These are phyloP conservation scores for Theileria parva DNA, from an alignment of 169 alveolate genomes.

Conservation along the genomic window DNA sequence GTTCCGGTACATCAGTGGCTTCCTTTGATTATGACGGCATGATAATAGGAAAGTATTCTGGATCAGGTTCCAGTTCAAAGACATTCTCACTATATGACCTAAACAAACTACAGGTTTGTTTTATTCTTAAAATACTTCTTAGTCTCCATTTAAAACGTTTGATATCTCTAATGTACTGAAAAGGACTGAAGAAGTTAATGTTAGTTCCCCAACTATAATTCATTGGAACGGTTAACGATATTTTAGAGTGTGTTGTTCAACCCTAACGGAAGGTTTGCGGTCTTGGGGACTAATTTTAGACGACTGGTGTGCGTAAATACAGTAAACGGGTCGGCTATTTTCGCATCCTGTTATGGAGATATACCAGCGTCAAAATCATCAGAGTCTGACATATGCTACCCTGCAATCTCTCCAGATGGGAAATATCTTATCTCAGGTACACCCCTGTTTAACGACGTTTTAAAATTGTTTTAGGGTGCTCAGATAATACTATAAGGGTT, in stretches of 20 bases:
- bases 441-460: neutral
- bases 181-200: slow-evolving; percentile 50
- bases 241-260: slow-evolving; percentile 49
- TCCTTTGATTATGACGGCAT: slow-evolving; percentile 49
- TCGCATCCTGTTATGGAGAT: slow-evolving; percentile 57
- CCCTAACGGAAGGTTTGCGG: slow-evolving; percentile 53
- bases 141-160: slow-evolving; percentile 57
- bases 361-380: slow-evolving; percentile 8
- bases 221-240: neutral
- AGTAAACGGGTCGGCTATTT: slow-evolving; percentile 36
- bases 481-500: slow-evolving; percentile 25
- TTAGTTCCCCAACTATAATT: neutral
- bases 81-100: slow-evolving; percentile 43
- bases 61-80: slow-evolving; percentile 11
- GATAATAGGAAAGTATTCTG: slow-evolving; percentile 33
- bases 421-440: slow-evolving; percentile 57
- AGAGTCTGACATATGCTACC: slow-evolving; percentile 24
- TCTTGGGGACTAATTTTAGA: slow-evolving; percentile 46
- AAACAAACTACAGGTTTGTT: slow-evolving; percentile 46
- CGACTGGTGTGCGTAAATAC: slow-evolving; percentile 48
- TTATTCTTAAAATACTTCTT: neutral
- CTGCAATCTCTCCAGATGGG: slow-evolving; percentile 64
- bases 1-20: slow-evolving; percentile 36
- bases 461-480: slow-evolving; percentile 28
- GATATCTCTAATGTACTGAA: slow-evolving; percentile 31